Conservation (phyloP, 1,284 basidiomycete genomes). For the Boletus semigastroideus region DNA sequence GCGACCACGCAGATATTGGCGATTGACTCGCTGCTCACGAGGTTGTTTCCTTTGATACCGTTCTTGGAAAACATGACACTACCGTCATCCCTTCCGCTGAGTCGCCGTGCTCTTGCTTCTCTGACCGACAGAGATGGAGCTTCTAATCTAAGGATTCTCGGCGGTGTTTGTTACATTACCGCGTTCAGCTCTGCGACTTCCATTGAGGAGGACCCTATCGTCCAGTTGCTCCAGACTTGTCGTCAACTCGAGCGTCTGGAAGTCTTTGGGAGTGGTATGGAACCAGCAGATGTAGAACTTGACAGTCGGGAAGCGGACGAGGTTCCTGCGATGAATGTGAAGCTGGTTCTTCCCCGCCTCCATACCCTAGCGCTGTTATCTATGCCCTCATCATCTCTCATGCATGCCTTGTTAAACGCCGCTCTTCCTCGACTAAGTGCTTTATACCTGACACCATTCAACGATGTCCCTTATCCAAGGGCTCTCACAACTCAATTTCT, state of each 20-base stretch:
- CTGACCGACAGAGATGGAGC: constrained; percentile 56
- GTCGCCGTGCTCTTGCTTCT: constrained; percentile 55
- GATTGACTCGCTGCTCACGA: constrained; percentile 60
- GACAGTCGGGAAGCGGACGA: constrained; percentile 22
- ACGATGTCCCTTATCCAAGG: constrained; percentile 56
- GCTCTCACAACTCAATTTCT: constrained; percentile 66
- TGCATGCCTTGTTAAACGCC: constrained; percentile 59
- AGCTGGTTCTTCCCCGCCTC: constrained; percentile 57
- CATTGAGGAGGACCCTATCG: constrained; percentile 47
- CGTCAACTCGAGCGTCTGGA: constrained; percentile 66
- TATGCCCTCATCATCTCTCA: constrained; percentile 63
- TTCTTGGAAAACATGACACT: constrained; percentile 63
- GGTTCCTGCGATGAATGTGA: constrained; percentile 19
- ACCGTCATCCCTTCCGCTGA: constrained; percentile 60
- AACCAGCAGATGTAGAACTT: constrained; percentile 48
- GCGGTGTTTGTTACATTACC: constrained; percentile 59
- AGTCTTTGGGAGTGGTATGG: constrained; percentile 58
- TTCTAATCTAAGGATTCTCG: constrained; percentile 54
- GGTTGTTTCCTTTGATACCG: constrained; percentile 68
- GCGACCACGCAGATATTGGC: constrained; percentile 46
- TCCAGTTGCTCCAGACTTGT: constrained; percentile 57
- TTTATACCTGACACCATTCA: constrained; percentile 73
- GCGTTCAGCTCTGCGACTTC: constrained; percentile 28
- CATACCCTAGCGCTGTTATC: constrained; percentile 66
- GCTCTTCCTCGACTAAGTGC: constrained; percentile 65